These are phyloP conservation scores for Aspergillus heteromorphus DNA, from an alignment of 495 filamentous ascomycete genomes.

Conservation along the genomic window DNA sequence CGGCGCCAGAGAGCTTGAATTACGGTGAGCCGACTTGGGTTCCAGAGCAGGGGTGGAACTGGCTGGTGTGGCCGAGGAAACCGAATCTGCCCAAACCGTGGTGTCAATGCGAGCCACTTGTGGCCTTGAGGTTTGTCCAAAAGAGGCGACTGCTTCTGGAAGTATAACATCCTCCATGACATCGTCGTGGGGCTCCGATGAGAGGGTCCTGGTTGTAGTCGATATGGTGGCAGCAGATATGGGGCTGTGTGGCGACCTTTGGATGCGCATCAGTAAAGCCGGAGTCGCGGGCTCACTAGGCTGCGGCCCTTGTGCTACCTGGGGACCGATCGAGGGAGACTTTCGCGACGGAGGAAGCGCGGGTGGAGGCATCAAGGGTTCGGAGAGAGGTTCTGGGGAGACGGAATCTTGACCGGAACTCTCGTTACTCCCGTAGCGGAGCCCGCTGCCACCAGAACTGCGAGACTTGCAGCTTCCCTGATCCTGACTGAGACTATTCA, in stretches of 20 bases:
- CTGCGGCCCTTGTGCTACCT: constrained; percentile 25
- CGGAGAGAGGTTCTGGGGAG: constrained; percentile 64
- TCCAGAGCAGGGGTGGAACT: constrained; percentile 28
- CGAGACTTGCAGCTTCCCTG: constrained; percentile 24
- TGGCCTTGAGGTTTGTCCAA: constrained; percentile 24
- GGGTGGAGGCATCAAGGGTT: constrained; percentile 68
- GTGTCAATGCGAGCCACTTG: constrained; percentile 44
- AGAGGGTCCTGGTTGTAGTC: constrained; percentile 17
- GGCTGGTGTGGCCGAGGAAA: constrained; percentile 27
- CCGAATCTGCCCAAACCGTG: constrained; percentile 20
- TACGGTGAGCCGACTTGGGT: constrained; percentile 23
- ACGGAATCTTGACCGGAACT: constrained; percentile 64
- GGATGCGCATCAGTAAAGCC: constrained; percentile 76
- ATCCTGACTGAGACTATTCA: constrained; percentile 31
- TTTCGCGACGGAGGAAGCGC: constrained; percentile 48
- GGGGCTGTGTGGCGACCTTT: constrained; percentile 33
- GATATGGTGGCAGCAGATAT: constrained; percentile 23
- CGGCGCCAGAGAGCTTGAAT: constrained; percentile 25
- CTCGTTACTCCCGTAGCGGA: constrained; percentile 46
- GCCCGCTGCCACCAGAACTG: constrained; percentile 30
- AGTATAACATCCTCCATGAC: constrained; percentile 63
- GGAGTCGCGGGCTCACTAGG: constrained; percentile 64
- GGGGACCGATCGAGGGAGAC: constrained; percentile 49
- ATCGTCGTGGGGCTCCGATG: constrained; percentile 43
- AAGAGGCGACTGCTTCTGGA: constrained; percentile 53